Conservation (phyloP, 495 filamentous ascomycete genomes). For the Daldinia vernicosa region DNA sequence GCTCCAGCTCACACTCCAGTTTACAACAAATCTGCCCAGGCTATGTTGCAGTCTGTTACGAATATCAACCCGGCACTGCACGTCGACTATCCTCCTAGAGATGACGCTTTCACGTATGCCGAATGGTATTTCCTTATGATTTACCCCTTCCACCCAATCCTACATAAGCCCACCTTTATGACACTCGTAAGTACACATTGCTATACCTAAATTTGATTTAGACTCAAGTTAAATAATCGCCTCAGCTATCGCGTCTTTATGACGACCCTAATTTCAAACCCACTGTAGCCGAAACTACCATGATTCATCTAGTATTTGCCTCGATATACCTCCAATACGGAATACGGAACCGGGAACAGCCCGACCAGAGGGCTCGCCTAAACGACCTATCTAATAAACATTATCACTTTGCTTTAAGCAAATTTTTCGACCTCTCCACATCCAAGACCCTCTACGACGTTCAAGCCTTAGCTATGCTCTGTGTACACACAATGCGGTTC, state of each 20-base stretch:
- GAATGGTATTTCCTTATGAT: constrained; percentile 77
- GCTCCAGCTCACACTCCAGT: constrained; percentile 53
- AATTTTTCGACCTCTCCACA: constrained; percentile 68
- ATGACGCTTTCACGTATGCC: constrained; percentile 68
- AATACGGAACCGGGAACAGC: constrained; percentile 65
- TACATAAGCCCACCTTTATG: constrained; percentile 77
- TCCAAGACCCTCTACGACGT: constrained; percentile 69
- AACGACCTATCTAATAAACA: constrained; percentile 73
- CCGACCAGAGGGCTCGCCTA: constrained; percentile 60
- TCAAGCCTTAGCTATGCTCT: constrained; percentile 76
- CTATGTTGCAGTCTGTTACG: constrained; percentile 68
- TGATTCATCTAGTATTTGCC: constrained; percentile 79
- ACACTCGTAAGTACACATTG: constrained; percentile 61
- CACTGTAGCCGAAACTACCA: constrained; percentile 70
- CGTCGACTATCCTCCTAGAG: constrained; percentile 63
- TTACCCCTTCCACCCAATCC: constrained; percentile 74
- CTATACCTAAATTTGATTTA: background rate
- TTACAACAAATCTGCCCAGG: constrained; percentile 73
- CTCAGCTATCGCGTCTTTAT: constrained; percentile 67
- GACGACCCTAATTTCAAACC: constrained; percentile 68
- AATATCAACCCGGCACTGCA: constrained; percentile 65
- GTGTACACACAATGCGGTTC: constrained; percentile 73
- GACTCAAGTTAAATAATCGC: constrained; percentile 18
- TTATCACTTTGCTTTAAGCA: constrained; percentile 75
- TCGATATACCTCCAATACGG: constrained; percentile 79